Base-by-base conservation (phyloP, 2,329 filamentous ascomycete genomes). In the Aureobasidium sp. region DNA sequence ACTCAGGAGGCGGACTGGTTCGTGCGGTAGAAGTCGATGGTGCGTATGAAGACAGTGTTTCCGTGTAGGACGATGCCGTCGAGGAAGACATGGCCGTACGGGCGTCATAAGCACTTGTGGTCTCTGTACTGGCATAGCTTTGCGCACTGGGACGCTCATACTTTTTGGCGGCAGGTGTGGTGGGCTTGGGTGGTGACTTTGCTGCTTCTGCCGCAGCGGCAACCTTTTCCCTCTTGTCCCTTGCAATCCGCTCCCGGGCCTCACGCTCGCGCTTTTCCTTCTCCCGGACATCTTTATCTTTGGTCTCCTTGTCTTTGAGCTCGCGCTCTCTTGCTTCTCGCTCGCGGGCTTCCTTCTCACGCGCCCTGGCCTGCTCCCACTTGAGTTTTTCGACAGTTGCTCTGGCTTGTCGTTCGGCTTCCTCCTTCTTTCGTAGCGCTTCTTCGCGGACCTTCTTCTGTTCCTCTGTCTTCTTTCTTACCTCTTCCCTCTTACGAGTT, bases 11-110 rank as follows among this genome's bases (percentile, higher is more conserved):
- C 9, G 92, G 90, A 5, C 90, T 90, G 7, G 92, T 96, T 62
- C 86, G 85, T 12, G 90, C 82, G 0, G 92, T 97, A 17, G 90
- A 91, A 63, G 90, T 85, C 11, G 91, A 95, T 1, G 89, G 83
- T 2, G 91, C 88, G 74, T 93, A 97, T 40, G 71, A 70, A 11
- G 76, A 75, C 5, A 60, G 35, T 1, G 57, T 60, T 40, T 72
- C 54, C 70, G 60, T 56, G 24, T 61, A 61, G n/a, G 60, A 61
- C 12, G 73, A 70, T 22, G 52, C 62, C 17, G 65, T 22, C 47
- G 88, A 88, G 31, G 88, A 86, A 19, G 83, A 79, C n/a, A 88
- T 60, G 19, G 87, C 67, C 22, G 63, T 66, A 5, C 62, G 67
- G 62, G 72, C 70, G 63, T 71, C 73, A 67, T 70, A 66, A 5